Evolutionary conservation across 2,329 filamentous ascomycete genomes (phyloP), one percentile per base, ranked within the genome.

Genomic region (Dactylellina sp.): DNA sequence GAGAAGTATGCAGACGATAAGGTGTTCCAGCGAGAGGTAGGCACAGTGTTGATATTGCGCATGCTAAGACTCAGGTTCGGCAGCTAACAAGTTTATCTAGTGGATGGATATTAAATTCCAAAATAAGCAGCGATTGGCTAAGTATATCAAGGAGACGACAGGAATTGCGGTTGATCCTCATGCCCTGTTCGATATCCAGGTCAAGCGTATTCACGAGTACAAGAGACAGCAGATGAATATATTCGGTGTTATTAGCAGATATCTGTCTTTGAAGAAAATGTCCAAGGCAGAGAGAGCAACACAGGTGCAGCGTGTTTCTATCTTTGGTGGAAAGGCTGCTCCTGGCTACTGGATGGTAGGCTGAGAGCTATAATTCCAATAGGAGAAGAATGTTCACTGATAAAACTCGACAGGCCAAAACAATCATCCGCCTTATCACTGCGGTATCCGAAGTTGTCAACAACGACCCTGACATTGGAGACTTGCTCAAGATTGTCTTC

Each of bases 171-270:
- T 99, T 81, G 95, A 97, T 81, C 94, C 95, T 0, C 84, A 90
- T 7, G 87, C 94, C 0, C 86, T 99, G 16, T 99, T 99, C 78
- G 95, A 99, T 80, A 91, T 99, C 9, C 95, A 99, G 80, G 95
- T 99, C 79, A 99, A 99, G 86, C 91, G 95, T 80, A 99, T 99
- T 77, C 95, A 99, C 82, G 95, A 99, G 82, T 99, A 99, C 84
- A 99, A 99, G 86, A 91, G 93, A 71, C 94, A 99, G 83, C 95
- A 99, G 83, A 89, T 99, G 81, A 99, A 99, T 84, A 97, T 99
- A 78, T 98, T 98, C 79, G 95, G 95, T 68, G 92, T 97, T 75
- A 98, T 99, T 77, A 91, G 97, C 81, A 89, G 94, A 57, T 99
- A 98, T 81, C 85, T 99, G 40, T 87, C 87, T 12, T 89, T 99